Evolutionary conservation across 805 yeast genomes (phyloP), one percentile per base, ranked within the genome.

Genomic region (Barnettozyma sucrosica): DNA sequence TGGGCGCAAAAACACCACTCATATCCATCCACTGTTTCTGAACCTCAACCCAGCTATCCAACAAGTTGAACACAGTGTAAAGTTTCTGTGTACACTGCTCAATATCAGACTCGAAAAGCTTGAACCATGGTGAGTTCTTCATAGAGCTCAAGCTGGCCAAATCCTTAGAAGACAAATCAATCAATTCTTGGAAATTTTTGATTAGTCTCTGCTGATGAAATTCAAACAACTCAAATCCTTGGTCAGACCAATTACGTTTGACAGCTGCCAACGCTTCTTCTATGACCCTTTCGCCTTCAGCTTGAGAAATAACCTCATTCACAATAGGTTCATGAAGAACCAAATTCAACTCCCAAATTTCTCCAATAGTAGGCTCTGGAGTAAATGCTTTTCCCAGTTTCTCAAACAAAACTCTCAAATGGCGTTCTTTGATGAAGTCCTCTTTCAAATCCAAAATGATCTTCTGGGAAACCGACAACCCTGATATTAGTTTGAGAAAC

Each of bases 11-110:
- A 0, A 89, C 79, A 2, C 96, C 96, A 52, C 80, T 83, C 20
- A 90, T 69, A 60, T 92, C 89, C 1, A 87, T 77, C 95, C 96
- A 90, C 56, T 83, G 87, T n/a, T 83, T 69, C 63, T 92, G 98
- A 2, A 81, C 85, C 30, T 88, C 96, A 24, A 85, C 74, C 95
- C 96, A 89, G 0, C 65, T 58, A 51, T 81, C 87, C 30, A 86
- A 68, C 2, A 86, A 59, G 1, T 68, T 66, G 38, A 72, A 73
- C 1, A 88, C 55, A 0, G 59, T 55, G 41, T 74, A 75, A n/a
- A 92, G 59, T 46, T 71, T 76, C 0, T 67, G 68, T 52, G 83
- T 89, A 70, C 88, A 71, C 1, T 67, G 70, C 7, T 60, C 48
- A 0, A 82, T 74, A 7, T 76, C 80, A 41, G 74, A 76, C 46